phyloP scores from a whole-genome alignment of 257 asterid genomes.

The Cruciata laevipes region DNA sequence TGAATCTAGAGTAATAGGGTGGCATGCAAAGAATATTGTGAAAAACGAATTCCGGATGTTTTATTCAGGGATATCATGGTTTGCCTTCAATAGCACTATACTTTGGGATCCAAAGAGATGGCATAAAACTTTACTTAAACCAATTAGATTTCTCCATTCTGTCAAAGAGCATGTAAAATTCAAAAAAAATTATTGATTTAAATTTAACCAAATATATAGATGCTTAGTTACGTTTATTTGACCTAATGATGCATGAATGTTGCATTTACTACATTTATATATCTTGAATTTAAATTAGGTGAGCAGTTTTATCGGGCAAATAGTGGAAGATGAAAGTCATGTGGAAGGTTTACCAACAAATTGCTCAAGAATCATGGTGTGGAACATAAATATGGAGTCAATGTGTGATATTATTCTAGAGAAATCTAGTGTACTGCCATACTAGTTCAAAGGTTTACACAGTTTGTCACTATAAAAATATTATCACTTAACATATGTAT shows the following conservation, averaged over 20 bases:
- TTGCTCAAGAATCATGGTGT: constrained; percentile 48
- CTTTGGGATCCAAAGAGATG: constrained; percentile 75
- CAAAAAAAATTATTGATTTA: not conserved
- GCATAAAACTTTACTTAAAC: constrained; percentile 53
- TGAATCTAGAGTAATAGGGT: constrained; percentile 58
- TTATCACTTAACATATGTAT: not conserved
- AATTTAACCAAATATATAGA: not conserved
- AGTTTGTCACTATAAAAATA: not conserved
- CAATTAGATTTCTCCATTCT: constrained; percentile 48
- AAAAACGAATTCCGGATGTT: constrained; percentile 37
- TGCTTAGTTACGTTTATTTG: no score
- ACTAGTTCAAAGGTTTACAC: constrained; percentile 27
- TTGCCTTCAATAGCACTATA: constrained; percentile 71
- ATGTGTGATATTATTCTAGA: constrained; percentile 24
- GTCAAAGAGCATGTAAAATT: constrained; percentile 49
- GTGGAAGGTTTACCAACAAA: constrained; percentile 60
- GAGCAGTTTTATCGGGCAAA: constrained; percentile 56
- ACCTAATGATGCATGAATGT: not conserved
- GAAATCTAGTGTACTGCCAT: constrained; percentile 17
- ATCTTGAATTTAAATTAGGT: constrained; percentile 36
- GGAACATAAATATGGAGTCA: constrained; percentile 38
- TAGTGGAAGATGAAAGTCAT: constrained; percentile 82
- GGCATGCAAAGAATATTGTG: constrained; percentile 44
- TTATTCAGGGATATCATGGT: constrained; percentile 55
- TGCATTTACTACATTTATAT: not conserved